Base-by-base conservation (phyloP, 768 basidiomycete genomes). In the Tylopilus felleus region DNA sequence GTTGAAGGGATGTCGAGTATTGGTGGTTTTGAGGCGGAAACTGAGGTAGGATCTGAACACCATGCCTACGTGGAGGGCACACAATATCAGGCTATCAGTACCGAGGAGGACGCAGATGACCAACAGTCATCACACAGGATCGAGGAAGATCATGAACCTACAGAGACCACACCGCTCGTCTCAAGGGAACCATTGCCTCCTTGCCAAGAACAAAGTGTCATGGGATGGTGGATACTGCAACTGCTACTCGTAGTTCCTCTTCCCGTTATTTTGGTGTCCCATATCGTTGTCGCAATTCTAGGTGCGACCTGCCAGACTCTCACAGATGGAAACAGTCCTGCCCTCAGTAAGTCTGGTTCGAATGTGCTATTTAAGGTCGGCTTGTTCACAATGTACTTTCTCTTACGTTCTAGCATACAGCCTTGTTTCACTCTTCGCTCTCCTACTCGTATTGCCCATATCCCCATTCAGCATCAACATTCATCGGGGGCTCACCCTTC, bases 401-500 rank as follows among this genome's bases (percentile, higher is more conserved):
- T 16, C 6, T 41, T 8, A 23, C 38, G 19, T 13, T 46, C 12
- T 57, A 86, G 85, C 85, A 2, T 88, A 87, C 59, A 63, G 66
- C 2, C 58, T 63, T 0, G 58, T 80, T 3, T 76, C 80, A 0
- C 16, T 81, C 1, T 56, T 86, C 10, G 73, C 78, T 1, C 63
- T 80, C 23, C 63, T 87, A 33, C 69, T 84, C 22, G 61, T 84
- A 56, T 59, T 88, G 8, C 87, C 87, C 4, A 59, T 88, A 45
- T 74, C 80, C 2, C 88, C 87, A 0, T 90, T 89, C 68, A 75
- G 76, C 9, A 78, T 81, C 66, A 80, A 79, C 55, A 65, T 78
- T 8, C 80, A 77, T 47, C 71, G 66, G 27, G 65, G 52, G 52
- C 60, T 81, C 27, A 74, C 73, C 7, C 12, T 70, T 17, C 33